Evolutionary conservation across 768 basidiomycete genomes (phyloP).

Genomic region (Exsudoporus frostii): DNA sequence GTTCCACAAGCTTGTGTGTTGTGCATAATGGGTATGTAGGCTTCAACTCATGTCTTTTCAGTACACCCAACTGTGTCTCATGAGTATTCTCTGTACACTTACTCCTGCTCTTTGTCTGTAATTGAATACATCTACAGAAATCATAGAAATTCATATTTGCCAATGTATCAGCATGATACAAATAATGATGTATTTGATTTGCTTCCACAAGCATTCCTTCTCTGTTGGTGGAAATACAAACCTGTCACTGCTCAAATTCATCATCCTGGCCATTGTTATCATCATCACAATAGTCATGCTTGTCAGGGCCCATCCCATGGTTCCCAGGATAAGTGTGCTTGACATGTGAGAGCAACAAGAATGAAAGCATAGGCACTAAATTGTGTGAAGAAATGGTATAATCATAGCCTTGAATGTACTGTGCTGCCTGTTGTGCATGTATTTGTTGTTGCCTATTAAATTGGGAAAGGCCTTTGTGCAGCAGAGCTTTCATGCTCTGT

Average conservation of each 20-base stretch:
- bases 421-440: conserved; percentile 34
- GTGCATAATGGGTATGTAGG: too few species aligned
- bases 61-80: neutral
- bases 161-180: neutral
- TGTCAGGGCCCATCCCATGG: too few species aligned
- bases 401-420: conserved; percentile 25
- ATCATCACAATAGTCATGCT: too few species aligned
- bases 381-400: conserved; percentile 4
- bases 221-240: neutral
- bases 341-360: too few species aligned
- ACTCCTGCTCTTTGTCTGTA: too few species aligned
- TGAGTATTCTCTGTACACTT: neutral
- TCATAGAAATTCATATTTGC: neutral
- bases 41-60: too few species aligned
- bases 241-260: too few species aligned
- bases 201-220: neutral
- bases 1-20: too few species aligned
- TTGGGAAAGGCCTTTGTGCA: conserved; percentile 34
- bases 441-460: conserved; percentile 31
- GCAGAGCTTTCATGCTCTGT: too few species aligned
- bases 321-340: too few species aligned
- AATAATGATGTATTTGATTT: neutral
- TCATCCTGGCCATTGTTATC: too few species aligned
- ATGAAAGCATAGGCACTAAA: neutral
- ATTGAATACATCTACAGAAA: too few species aligned